phyloP scores from a whole-genome alignment of 371 early-diverging fungal genomes.

The Lichtheimia ornata region DNA sequence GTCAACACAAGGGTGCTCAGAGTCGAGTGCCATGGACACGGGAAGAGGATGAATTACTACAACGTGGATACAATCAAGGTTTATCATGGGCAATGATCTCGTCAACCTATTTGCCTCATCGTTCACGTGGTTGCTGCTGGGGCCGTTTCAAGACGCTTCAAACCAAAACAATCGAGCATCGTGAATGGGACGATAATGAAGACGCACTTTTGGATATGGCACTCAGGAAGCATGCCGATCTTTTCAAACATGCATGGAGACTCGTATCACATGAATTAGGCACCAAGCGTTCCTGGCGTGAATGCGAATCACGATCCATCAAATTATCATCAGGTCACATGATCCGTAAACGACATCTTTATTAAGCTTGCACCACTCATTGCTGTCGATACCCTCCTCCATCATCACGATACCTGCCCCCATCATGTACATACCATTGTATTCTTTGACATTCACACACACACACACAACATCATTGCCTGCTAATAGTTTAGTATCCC shows the following conservation, averaged over 20 bases:
- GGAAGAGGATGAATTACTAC: slow-evolving; percentile 36
- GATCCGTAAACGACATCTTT: slow-evolving; percentile 15
- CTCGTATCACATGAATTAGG: slow-evolving; percentile 32
- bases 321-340: slow-evolving; percentile 21
- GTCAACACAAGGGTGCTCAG: slow-evolving; percentile 16
- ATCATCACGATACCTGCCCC: too few species aligned
- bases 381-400: too few species aligned
- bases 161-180: slow-evolving; percentile 29
- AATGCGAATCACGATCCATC: slow-evolving; percentile 34
- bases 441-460: too few species aligned
- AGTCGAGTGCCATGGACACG: slow-evolving; percentile 45
- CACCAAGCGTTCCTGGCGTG: slow-evolving; percentile 35
- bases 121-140: slow-evolving; percentile 51
- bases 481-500: too few species aligned
- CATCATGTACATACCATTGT: too few species aligned
- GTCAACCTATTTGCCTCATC: slow-evolving; percentile 43
- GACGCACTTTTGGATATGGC: slow-evolving; percentile 27
- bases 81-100: slow-evolving; percentile 50
- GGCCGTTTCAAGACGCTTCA: slow-evolving; percentile 45
- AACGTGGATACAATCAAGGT: slow-evolving; percentile 41
- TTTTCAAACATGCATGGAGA: slow-evolving; percentile 49
- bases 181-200: slow-evolving; percentile 32
- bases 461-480: too few species aligned
- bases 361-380: neutral
- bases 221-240: slow-evolving; percentile 31